Evolutionary conservation across 2,329 filamentous ascomycete species (phyloP), one percentile per base, ranked within the genome.

Genomic region (Fusarium nygamai): DNA sequence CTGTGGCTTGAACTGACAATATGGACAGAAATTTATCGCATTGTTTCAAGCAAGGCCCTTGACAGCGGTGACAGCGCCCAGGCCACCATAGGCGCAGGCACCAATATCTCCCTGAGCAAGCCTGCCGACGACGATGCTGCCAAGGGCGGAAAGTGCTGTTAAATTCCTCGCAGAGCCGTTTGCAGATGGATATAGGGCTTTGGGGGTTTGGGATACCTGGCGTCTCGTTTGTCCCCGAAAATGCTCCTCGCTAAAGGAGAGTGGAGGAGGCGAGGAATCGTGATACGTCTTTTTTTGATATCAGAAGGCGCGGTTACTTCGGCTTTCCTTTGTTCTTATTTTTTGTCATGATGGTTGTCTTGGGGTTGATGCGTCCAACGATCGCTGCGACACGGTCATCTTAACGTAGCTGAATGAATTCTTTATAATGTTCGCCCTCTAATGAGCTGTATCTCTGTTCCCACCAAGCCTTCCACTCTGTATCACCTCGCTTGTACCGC

Each of bases 11-110:
- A 60, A 44, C 71, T 75, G 56, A 77, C 63, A 47, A 62, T 61
- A 20, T 44, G 43, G 67, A 56, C 82, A 98, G 96, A 99, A 89
- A 99, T 99, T 87, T 99, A 98, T 90, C 94, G 95, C 81, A 99
- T 99, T 80, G 96, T 99, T 76, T 98, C 96, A 65, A 96, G 93
- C 90, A 98, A 98, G 89, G 94, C 95, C 47, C 91, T 98, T 80
- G 96, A 98, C 83, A 94, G 93, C 81, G 94, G 94, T 81, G 95
- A 98, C 79, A 90, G 91, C 72, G 89, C 92, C 74, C 93, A 94
- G 83, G 92, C 93, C 81, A 92, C 93, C 76, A 93, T 96, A 80
- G 92, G 91, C 77, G 91, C 93, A 77, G 93, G 94, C 80, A 92
- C 91, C 79, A 94, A 93, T 83, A 93, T 98, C 81, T 92, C 94